Base-by-base conservation (phyloP, 345 rosid species). In the Eutrema heterophyllum region DNA sequence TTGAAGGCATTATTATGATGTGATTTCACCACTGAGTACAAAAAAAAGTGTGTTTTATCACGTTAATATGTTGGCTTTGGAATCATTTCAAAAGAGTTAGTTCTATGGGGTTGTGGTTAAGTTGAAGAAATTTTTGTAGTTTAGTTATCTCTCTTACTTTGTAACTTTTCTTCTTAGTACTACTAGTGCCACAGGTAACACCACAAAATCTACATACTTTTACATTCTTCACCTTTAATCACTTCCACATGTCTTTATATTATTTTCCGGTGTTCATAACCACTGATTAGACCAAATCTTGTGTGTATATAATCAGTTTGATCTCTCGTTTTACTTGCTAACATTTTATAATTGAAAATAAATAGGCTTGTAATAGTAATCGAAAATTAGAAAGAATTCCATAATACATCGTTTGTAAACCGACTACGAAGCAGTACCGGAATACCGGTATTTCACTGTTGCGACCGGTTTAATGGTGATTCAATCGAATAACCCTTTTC, bases 351-450 rank as follows among this genome's bases (percentile, higher is more conserved):
- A 7, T n/a, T 45, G 38, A 58, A 36, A 18, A 44, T 6, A 55
- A 7, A 7, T 48, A 49, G 15, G 68, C 56, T 29, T 54, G 57
- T 53, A 15, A 15, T 2, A 45, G 14, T 43, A 45, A 53, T n/a
- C n/a, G 33, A 39, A 3, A 13, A 15, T 4, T 7, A 35, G 9
- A 1, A 12, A 11, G 6, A 7, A 49, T 36, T 24, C 30, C 67
- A 10, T 27, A 58, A 1, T 70, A 46, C 39, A 59, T 59, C 13
- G 49, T 70, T 12, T 59, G 67, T 38, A 70, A 70, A 59, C 67
- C 74, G 5, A 16, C 67, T 59, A 70, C 67, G 9, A 70, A 59
- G 4, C 49, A 70, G 29, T 48, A 48, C 74, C 57, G 1, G 58
- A 70, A 45, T 35, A 57, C 11, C 38, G 58, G 44, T 58, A n/a